Evolutionary conservation across 2,329 filamentous ascomycete genomes (phyloP).

Genomic region (Coleophoma cylindrospora): DNA sequence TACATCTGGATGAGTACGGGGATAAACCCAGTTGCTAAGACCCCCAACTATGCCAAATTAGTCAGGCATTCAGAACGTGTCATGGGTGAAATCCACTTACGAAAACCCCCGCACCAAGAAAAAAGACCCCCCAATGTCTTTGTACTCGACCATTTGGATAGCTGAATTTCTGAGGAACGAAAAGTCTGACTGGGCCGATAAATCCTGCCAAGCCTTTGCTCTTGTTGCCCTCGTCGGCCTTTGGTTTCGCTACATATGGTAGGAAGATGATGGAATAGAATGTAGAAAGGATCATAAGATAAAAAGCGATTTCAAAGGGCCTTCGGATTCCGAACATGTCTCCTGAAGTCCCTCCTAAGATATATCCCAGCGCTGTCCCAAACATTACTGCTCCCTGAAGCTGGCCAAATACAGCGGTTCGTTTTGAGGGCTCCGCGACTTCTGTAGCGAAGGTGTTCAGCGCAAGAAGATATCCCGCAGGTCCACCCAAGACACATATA

Average conservation of each 20-base stretch:
- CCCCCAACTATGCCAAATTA: conserved; percentile 36
- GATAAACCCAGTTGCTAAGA: conserved; percentile 65
- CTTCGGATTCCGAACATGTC: conserved; percentile 57
- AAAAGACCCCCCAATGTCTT: conserved; percentile 56
- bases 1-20: conserved; percentile 50
- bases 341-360: conserved; percentile 60
- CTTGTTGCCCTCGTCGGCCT: conserved; percentile 27
- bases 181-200: conserved; percentile 58
- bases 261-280: conserved; percentile 35
- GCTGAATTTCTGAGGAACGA: conserved; percentile 51
- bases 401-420: conserved; percentile 61
- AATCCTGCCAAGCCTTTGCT: conserved; percentile 43
- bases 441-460: conserved; percentile 66
- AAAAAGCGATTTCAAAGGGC: conserved; percentile 60
- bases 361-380: conserved; percentile 58
- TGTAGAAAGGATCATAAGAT: conserved; percentile 42
- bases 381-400: conserved; percentile 65
- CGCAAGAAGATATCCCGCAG: conserved; percentile 63
- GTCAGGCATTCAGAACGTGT: too few species aligned
- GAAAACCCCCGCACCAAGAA: conserved; percentile 62
- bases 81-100: too few species aligned
- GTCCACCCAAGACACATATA: conserved; percentile 64
- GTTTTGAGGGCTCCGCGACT: conserved; percentile 50
- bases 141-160: conserved; percentile 42
- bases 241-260: conserved; percentile 42